Percentiles rank a stretch among this genome's conserved stretches.
phyloP scores from a whole-genome alignment of 192 early-diverging fungal genomes.

The Coemansia sp. region DNA sequence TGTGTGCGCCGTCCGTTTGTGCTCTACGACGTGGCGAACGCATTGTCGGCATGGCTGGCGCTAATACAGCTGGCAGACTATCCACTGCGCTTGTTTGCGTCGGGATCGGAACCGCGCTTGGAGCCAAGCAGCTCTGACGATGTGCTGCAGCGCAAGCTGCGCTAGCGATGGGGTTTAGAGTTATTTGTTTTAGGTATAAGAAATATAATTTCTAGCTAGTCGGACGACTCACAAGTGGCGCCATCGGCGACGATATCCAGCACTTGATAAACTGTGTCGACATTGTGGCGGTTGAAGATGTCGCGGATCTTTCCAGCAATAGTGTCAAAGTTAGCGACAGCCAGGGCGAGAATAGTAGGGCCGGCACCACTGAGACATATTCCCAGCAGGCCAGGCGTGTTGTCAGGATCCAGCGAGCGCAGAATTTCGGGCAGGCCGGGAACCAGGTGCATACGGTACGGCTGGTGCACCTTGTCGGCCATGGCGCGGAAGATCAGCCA shows the following conservation, averaged over 20 bases:
- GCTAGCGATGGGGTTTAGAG: background rate
- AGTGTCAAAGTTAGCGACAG: slow-evolving; percentile 74
- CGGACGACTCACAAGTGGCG: slow-evolving; percentile 17
- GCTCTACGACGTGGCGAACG: slow-evolving; percentile 55
- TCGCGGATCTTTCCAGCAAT: slow-evolving; percentile 60
- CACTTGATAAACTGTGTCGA: slow-evolving; percentile 41
- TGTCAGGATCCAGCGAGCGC: slow-evolving; percentile 63
- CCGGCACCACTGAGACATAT: slow-evolving; percentile 95
- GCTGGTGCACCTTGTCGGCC: slow-evolving; percentile 96
- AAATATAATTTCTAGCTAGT: background rate
- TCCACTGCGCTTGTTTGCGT: background rate
- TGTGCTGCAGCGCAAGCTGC: slow-evolving; percentile 14
- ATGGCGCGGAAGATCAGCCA: slow-evolving; percentile 85
- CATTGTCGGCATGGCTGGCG: slow-evolving; percentile 40
- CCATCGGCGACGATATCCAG: slow-evolving; percentile 50
- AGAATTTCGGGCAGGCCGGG: slow-evolving; percentile 91
- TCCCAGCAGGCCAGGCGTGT: slow-evolving; percentile 80
- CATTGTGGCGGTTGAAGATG: slow-evolving; percentile 34
- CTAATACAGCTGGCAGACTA: slow-evolving; percentile 11
- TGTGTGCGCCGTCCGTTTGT: slow-evolving; percentile 60
- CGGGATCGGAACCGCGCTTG: too few species aligned
- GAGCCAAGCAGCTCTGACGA: background rate
- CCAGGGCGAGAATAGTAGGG: slow-evolving; percentile 91
- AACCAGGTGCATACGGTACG: slow-evolving; percentile 88
- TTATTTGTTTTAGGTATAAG: background rate